A percentile compares a stretch with the other conserved stretches of the same genome.
phyloP scores from a whole-genome alignment of 2,329 filamentous ascomycete species.

The Neofusicoccum laricinum region DNA sequence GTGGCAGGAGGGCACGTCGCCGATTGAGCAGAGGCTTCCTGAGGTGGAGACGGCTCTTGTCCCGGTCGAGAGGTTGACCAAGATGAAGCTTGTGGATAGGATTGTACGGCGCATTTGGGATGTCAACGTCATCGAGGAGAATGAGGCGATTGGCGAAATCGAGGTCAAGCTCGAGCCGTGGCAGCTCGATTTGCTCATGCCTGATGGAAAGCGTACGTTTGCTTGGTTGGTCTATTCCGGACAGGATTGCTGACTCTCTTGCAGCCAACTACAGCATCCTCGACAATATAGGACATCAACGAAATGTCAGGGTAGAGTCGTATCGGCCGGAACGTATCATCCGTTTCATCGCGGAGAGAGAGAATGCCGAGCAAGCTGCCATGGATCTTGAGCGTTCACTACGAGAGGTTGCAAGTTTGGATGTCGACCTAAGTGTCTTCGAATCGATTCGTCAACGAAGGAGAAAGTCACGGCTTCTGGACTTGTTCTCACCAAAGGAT shows the following conservation, averaged over 20 bases:
- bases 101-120: constrained; percentile 35
- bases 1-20: not conserved
- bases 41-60: not conserved
- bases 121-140: constrained; percentile 32
- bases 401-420: constrained; percentile 19
- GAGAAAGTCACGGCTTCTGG: constrained; percentile 11
- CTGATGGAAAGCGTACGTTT: not conserved
- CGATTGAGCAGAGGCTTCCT: not conserved
- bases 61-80: constrained; percentile 19
- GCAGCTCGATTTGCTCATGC: constrained; percentile 31
- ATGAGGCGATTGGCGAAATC: constrained; percentile 33
- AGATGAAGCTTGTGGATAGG: constrained; percentile 31
- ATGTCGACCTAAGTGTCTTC: constrained; percentile 27
- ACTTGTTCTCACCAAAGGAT: constrained; percentile 21
- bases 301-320: constrained; percentile 32
- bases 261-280: constrained; percentile 17
- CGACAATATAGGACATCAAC: constrained; percentile 26
- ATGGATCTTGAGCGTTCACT: constrained; percentile 31
- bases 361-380: constrained; percentile 33
- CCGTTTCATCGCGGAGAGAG: constrained; percentile 37
- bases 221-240: too few species aligned
- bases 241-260: not conserved
- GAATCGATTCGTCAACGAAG: constrained; percentile 18
- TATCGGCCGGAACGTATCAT: constrained; percentile 26
- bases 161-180: constrained; percentile 33